A percentile compares a stretch with the other conserved stretches of the same genome.
These are phyloP conservation scores for Mucor indicus DNA, from an alignment of 371 early-diverging fungal genomes.

Conservation along the genomic window DNA sequence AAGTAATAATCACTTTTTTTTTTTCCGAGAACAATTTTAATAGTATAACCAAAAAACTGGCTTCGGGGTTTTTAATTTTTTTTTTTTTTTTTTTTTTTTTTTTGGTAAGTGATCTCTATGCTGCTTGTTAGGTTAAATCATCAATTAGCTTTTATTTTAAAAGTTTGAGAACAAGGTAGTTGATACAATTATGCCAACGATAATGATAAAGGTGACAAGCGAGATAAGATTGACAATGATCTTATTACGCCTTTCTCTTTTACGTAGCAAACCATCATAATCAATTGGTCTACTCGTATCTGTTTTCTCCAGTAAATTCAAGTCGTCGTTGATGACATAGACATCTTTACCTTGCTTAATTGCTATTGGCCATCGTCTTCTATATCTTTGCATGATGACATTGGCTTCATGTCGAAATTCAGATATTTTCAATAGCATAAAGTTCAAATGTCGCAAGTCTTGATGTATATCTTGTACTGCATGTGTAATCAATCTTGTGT, in stretches of 20 bases:
- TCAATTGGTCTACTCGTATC: conserved; percentile 3
- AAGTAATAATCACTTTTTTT: no score
- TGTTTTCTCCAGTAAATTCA: conserved; percentile 8
- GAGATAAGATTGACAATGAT: neutral
- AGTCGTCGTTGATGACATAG: conserved; percentile 17
- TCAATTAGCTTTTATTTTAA: no score
- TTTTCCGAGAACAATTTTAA: no score
- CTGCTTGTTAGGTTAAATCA: no score
- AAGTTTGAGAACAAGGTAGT: conserved; percentile 12
- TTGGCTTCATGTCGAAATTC: conserved; percentile 6
- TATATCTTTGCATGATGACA: conserved; percentile 11
- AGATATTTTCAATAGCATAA: conserved; percentile 1
- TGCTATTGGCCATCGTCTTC: conserved; percentile 15
- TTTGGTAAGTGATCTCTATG: no score
- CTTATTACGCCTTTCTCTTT: conserved; percentile 7
- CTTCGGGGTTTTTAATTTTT: no score
- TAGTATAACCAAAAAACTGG: no score
- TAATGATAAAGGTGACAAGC: neutral
- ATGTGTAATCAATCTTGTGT: conserved; percentile 4
- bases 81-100: no score
- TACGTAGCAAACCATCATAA: conserved; percentile 7
- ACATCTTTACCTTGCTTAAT: conserved; percentile 8
- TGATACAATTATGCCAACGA: conserved; percentile 5
- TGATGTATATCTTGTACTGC: conserved; percentile 16
- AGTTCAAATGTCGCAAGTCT: neutral